phyloP scores from a whole-genome alignment of 257 asterid genomes.

The Capsicum chinense region DNA sequence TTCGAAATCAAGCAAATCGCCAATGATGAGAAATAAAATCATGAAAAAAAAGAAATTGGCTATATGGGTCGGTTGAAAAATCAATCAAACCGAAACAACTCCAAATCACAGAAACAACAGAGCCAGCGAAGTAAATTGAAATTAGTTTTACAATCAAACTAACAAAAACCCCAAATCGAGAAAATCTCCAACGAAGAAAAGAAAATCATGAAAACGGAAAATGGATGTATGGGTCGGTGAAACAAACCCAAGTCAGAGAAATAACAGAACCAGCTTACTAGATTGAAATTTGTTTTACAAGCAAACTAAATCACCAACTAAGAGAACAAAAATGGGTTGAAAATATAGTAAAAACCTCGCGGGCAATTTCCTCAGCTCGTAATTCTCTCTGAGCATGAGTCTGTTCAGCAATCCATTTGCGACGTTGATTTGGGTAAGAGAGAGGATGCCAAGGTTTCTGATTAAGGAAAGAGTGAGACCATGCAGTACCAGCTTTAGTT shows the following conservation, averaged over 20 bases:
- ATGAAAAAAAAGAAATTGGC: too few relatives aligned
- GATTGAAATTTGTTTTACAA: not conserved
- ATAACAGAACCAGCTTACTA: not conserved
- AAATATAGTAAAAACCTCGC: slow-evolving; percentile 60
- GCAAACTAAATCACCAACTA: not conserved
- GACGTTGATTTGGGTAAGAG: slow-evolving; percentile 98
- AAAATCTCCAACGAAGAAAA: too few relatives aligned
- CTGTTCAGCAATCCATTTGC: slow-evolving; percentile 99
- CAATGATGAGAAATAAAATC: too few relatives aligned
- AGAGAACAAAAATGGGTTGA: not conserved
- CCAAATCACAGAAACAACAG: too few relatives aligned
- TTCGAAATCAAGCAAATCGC: too few relatives aligned
- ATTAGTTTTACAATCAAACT: too few relatives aligned
- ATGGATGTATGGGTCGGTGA: not conserved
- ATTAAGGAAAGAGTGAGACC: slow-evolving; percentile 92
- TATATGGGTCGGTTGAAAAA: too few relatives aligned
- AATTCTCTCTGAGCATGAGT: slow-evolving; percentile 72
- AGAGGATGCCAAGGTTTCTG: slow-evolving; percentile 99
- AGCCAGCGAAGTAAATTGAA: too few relatives aligned
- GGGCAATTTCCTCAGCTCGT: slow-evolving; percentile 85
- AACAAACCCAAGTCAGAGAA: slow-evolving; percentile 25
- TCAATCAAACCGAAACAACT: too few relatives aligned
- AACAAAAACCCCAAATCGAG: too few relatives aligned
- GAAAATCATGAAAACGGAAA: too few relatives aligned
- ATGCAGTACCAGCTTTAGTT: slow-evolving; percentile 92